These are phyloP conservation scores for Pseudozyma sp. DNA, from an alignment of 1,284 basidiomycete species.

Conservation along the genomic window DNA sequence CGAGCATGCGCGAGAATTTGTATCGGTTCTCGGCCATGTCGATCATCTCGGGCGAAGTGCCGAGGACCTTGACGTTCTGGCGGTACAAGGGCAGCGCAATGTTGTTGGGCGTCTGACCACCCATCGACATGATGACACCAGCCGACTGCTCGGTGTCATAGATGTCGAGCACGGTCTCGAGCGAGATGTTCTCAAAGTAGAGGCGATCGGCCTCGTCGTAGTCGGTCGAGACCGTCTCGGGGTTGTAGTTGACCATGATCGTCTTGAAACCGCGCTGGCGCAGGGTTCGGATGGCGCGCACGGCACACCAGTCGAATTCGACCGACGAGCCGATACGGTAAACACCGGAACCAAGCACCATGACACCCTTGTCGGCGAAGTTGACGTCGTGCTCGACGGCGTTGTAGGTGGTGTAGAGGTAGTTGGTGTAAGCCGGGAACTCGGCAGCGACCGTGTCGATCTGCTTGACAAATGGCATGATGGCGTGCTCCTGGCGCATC, in stretches of 20 bases:
- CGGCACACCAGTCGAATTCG: constrained; percentile 99
- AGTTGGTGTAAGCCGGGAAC: constrained; percentile 98
- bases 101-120: constrained; percentile 98
- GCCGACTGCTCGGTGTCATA: constrained; percentile 90
- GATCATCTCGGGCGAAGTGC: constrained; percentile 99
- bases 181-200: constrained; percentile 98
- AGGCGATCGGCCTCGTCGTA: constrained; percentile 98
- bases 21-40: constrained; percentile 98
- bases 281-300: constrained; percentile 93
- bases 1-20: constrained; percentile 98
- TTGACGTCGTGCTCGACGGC: constrained; percentile 89
- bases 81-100: constrained; percentile 93
- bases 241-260: constrained; percentile 99
- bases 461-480: constrained; percentile 95
- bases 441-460: constrained; percentile 99
- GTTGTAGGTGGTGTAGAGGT: constrained; percentile 98
- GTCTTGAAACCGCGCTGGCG: constrained; percentile 94
- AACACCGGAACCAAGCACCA: constrained; percentile 97
- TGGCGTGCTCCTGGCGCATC: constrained; percentile 83
- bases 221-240: constrained; percentile 98
- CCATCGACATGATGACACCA: constrained; percentile 96
- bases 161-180: constrained; percentile 96
- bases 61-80: constrained; percentile 97
- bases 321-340: constrained; percentile 99
- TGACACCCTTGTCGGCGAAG: constrained; percentile 91